These are phyloP conservation scores for Phytopythium oedochilum DNA, from an alignment of 352 stramenopile species.

Conservation along the genomic window DNA sequence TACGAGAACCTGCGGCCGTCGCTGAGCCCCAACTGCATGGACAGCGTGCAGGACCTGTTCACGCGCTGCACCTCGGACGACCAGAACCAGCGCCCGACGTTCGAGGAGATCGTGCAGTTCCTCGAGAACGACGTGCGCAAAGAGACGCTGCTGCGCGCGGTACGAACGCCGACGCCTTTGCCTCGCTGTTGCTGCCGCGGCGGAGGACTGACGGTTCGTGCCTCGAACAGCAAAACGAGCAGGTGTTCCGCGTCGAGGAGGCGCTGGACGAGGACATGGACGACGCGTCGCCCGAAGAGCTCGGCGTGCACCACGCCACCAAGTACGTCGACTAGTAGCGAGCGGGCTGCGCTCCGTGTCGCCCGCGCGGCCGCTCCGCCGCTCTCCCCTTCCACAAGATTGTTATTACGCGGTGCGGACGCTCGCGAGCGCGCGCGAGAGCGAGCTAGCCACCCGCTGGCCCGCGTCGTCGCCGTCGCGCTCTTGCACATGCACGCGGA, in stretches of 20 bases:
- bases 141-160: constrained; percentile 77
- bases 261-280: constrained; percentile 42
- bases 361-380: too few relatives aligned
- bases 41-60: constrained; percentile 77
- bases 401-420: constrained; percentile 3
- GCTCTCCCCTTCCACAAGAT: constrained; percentile 1
- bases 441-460: constrained; percentile 10
- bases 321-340: constrained; percentile 72
- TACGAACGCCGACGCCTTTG: too few relatives aligned
- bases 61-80: constrained; percentile 77
- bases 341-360: neutral
- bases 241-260: constrained; percentile 8
- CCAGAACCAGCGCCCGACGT: constrained; percentile 68
- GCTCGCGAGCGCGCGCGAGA: neutral
- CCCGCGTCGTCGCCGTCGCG: neutral
- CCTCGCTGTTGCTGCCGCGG: too few relatives aligned
- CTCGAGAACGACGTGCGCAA: constrained; percentile 84
- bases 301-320: constrained; percentile 77
- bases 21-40: constrained; percentile 79
- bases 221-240: constrained; percentile 16
- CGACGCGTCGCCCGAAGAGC: constrained; percentile 72
- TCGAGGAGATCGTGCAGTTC: constrained; percentile 83
- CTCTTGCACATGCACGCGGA: constrained; percentile 1
- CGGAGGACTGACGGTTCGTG: constrained; percentile 8
- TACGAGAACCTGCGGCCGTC: constrained; percentile 85